A percentile compares a stretch with the other conserved stretches of the same genome.
Conservation (phyloP, 202 grass and related monocot species). For the Elaeis oleifera region DNA sequence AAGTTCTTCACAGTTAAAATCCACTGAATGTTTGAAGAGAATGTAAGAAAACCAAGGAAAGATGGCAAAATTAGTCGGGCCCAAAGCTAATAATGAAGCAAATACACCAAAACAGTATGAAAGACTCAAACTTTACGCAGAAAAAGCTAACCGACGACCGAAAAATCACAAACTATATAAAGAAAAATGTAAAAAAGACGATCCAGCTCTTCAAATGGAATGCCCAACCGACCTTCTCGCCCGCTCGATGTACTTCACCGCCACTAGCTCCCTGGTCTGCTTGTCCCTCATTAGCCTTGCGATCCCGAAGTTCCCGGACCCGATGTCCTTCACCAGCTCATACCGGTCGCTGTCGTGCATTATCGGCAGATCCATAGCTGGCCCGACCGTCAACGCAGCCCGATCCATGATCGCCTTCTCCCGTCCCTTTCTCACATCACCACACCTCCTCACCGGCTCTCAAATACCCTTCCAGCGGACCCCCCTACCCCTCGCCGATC, state of each 20-base stretch:
- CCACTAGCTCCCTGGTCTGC: slow-evolving; percentile 67
- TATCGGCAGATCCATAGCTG: slow-evolving; percentile 95
- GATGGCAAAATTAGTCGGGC: too few relatives aligned
- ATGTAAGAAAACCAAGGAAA: too few relatives aligned
- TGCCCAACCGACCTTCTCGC: slow-evolving; percentile 50
- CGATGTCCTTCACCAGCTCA: slow-evolving; percentile 91
- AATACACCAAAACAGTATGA: too few relatives aligned
- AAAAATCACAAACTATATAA: too few relatives aligned
- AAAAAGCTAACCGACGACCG: too few relatives aligned
- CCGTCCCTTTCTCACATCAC: slow-evolving; percentile 4
- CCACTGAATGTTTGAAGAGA: too few relatives aligned
- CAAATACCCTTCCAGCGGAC: neutral
- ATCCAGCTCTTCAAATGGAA: too few relatives aligned
- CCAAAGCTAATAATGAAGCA: too few relatives aligned
- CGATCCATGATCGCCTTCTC: slow-evolving; percentile 42
- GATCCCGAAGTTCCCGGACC: slow-evolving; percentile 92
- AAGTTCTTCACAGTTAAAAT: too few relatives aligned
- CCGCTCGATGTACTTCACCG: slow-evolving; percentile 95
- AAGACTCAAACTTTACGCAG: too few relatives aligned
- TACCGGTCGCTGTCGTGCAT: slow-evolving; percentile 99
- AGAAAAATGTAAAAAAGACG: too few relatives aligned
- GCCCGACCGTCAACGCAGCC: slow-evolving; percentile 68
- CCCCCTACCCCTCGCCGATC: neutral
- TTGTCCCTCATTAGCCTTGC: slow-evolving; percentile 84
- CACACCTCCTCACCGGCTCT: neutral